Evolutionary conservation across 2,329 filamentous ascomycete species (phyloP).

Genomic region (Cordyceps tenuipes): DNA sequence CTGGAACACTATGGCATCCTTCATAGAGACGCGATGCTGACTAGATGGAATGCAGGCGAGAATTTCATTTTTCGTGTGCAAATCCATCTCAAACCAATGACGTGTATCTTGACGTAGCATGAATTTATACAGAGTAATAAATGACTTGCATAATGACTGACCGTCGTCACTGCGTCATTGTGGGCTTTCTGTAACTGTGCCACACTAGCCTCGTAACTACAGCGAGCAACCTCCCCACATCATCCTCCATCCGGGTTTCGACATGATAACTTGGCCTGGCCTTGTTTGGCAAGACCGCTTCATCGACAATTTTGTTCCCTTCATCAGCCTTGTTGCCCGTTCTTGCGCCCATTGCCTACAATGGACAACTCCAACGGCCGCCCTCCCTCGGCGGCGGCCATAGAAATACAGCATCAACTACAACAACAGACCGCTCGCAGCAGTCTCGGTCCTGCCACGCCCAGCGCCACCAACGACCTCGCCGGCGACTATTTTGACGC

Average conservation of each 20-base stretch:
- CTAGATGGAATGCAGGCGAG: too few species aligned
- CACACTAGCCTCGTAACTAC: background rate
- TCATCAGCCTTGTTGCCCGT: background rate
- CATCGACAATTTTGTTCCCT: background rate
- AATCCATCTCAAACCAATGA: background rate
- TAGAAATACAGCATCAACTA: background rate
- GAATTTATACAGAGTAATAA: background rate
- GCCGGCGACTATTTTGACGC: background rate
- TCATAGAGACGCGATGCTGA: too few species aligned
- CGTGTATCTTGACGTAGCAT: background rate
- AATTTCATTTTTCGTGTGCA: too few species aligned
- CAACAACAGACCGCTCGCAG: background rate
- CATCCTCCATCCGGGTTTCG: background rate
- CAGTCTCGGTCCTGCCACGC: background rate
- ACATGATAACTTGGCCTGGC: background rate
- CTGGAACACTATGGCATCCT: too few species aligned
- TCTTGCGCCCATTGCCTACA: background rate
- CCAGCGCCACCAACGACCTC: background rate
- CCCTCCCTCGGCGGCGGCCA: background rate
- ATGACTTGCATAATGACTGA: too few species aligned
- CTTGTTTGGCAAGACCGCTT: background rate
- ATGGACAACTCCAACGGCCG: slow-evolving; percentile 9
- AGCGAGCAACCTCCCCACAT: background rate
- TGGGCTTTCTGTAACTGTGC: background rate
- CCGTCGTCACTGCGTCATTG: background rate